Conservation (phyloP, 371 early-diverging fungal species). For the Zychaea mexicana region DNA sequence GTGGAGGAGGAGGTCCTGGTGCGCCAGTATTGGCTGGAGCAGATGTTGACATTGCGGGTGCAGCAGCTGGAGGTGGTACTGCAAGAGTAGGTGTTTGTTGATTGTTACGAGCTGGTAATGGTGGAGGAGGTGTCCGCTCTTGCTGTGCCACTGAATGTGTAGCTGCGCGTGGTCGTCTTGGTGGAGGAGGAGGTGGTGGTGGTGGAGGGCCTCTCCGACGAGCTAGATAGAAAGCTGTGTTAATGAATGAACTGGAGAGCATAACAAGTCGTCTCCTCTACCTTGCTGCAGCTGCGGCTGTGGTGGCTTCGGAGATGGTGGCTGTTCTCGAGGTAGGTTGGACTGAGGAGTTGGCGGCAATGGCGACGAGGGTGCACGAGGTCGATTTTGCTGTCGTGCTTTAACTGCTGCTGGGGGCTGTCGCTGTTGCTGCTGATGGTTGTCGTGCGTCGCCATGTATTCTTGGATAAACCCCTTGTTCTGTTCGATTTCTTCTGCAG, state of each 20-base stretch:
- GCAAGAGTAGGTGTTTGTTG: conserved; percentile 12
- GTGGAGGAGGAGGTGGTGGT: conserved; percentile 9
- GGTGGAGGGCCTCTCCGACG: conserved; percentile 5
- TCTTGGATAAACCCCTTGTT: conserved; percentile 54
- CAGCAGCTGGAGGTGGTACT: no score
- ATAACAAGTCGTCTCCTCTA: neutral
- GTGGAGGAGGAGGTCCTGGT: conserved; percentile 10
- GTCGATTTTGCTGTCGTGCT: neutral
- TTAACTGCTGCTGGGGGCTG: neutral
- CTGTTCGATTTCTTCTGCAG: conserved; percentile 66
- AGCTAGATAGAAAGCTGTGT: neutral
- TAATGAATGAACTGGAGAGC: neutral
- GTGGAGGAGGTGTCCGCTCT: conserved; percentile 4
- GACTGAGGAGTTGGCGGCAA: conserved; percentile 2
- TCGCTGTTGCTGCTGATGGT: conserved; percentile 38
- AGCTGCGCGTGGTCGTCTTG: neutral
- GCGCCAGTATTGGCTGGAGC: neutral
- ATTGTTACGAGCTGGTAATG: conserved; percentile 14
- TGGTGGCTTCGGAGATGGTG: neutral
- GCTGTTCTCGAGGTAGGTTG: neutral
- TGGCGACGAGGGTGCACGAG: neutral
- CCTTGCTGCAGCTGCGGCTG: neutral
- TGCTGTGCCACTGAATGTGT: conserved; percentile 7
- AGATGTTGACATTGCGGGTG: conserved; percentile 13
- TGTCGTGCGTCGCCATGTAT: conserved; percentile 42